A percentile compares a stretch with the other conserved stretches of the same genome.
Evolutionary conservation across 1,284 basidiomycete species (phyloP).

Genomic region (Marasmius tenuissimus): DNA sequence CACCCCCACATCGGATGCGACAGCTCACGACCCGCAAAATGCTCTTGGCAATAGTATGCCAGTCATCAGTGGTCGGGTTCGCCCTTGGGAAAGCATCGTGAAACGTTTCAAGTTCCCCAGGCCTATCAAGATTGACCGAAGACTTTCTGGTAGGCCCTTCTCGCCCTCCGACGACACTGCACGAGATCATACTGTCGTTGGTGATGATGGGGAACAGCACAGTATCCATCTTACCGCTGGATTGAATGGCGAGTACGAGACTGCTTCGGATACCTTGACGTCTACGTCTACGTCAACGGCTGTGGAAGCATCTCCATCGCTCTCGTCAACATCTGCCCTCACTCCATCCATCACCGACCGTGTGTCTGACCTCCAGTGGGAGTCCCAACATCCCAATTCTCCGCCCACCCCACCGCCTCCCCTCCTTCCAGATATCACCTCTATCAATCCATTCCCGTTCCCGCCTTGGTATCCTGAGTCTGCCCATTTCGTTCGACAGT

Average conservation of each 20-base stretch:
- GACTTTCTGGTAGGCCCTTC: background rate
- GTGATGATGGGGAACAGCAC: background rate
- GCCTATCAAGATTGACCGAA: background rate
- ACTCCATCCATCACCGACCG: background rate
- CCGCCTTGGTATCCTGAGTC: constrained; percentile 68
- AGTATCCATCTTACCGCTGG: background rate
- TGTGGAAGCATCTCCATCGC: background rate
- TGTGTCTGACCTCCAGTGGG: background rate
- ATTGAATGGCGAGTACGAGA: background rate
- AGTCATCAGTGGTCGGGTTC: constrained; percentile 4
- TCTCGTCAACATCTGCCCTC: background rate
- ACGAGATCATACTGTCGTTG: background rate
- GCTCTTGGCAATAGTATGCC: background rate
- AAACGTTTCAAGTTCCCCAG: constrained; percentile 12
- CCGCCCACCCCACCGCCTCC: background rate
- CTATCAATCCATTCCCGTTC: constrained; percentile 49
- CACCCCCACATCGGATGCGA: background rate
- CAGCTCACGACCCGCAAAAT: background rate
- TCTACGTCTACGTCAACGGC: background rate
- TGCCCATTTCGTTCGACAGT: constrained; percentile 74
- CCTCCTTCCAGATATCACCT: background rate
- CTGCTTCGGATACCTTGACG: background rate
- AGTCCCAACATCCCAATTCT: background rate
- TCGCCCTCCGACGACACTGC: background rate
- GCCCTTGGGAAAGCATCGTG: constrained; percentile 12